Base-by-base conservation (phyloP, 805 yeast species). In the Teunomyces cretensis region DNA sequence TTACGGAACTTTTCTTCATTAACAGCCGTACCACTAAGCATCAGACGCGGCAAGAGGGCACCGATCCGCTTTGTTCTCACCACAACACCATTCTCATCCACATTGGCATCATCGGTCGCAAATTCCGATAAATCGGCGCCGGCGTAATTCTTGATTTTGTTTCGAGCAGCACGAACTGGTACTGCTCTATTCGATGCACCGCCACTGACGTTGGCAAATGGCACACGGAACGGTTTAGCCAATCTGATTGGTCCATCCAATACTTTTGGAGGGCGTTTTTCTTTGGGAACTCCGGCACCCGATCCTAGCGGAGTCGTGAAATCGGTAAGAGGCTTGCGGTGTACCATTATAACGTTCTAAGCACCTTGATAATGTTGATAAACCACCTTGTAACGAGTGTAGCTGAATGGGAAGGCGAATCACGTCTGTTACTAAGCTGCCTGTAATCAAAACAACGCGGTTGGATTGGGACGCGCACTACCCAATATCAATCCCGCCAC, bases 161-260 rank as follows among this genome's bases (percentile, higher is more conserved):
- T 47, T 39, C 69, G 56, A 9, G 67, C 70, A 30, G 58, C 48
- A 33, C 72, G 47, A 9, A 54, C 49, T 6, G 63, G 64, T 17
- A 52, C 45, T 4, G 52, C 48, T 26, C 51, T 44, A 6, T 44
- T 47, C 6, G 52, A 41, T 4, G 51, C 46, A 22, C 49, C 28
- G 22, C 36, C 42, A 14, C 50, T 41, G 22, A 53, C 45, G 26
- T 50, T 52, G 13, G 65, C 63, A 51, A 83, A 77, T 0, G 95
- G 95, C 1, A 85, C 76, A 47, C 72, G 78, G 65, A 86, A 87
- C 0, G 95, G 95, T 55, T 73, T 80, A 2, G 81, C 65, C n/a
- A 86, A 67, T 16, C 78, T 67, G 6, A 61, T 68, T 2, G 73
- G 64, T 2, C 88, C 76, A 42, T 80, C 82, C 2, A 74, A 71